Conservation (phyloP, 495 filamentous ascomycete genomes). For the Penicillium atrosanguineum region DNA sequence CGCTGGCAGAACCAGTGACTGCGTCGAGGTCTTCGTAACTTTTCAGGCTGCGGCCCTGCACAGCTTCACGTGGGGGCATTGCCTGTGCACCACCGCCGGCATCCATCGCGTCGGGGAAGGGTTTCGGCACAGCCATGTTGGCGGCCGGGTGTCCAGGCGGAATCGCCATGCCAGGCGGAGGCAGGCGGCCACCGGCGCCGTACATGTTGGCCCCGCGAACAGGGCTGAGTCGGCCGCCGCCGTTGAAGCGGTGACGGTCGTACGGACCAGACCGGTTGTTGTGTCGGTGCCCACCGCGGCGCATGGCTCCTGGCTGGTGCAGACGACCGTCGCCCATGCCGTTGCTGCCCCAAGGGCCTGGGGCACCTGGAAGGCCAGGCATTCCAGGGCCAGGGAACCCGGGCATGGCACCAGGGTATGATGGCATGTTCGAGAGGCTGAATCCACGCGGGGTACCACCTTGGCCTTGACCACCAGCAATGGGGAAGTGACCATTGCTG, state of each 20-base stretch:
- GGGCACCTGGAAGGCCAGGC: conserved; percentile 55
- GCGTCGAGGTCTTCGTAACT: conserved; percentile 98
- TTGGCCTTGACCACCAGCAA: conserved; percentile 64
- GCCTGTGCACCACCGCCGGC: conserved; percentile 62
- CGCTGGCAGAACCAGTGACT: conserved; percentile 50
- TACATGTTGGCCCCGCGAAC: conserved; percentile 39
- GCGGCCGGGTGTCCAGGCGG: conserved; percentile 45
- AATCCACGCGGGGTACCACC: conserved; percentile 92
- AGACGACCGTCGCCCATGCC: conserved; percentile 38
- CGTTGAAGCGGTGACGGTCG: conserved; percentile 48
- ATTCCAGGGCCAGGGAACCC: conserved; percentile 39
- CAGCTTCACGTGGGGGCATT: conserved; percentile 78
- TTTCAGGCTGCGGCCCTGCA: conserved; percentile 86
- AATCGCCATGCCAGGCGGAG: conserved; percentile 35
- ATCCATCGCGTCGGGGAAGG: conserved; percentile 46
- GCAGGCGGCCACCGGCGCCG: conserved; percentile 34
- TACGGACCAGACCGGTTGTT: conserved; percentile 56
- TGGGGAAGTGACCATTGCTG: conserved; percentile 92
- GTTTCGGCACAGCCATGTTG: conserved; percentile 40
- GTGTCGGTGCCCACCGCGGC: conserved; percentile 52
- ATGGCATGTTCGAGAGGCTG: conserved; percentile 70
- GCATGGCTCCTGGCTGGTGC: conserved; percentile 58
- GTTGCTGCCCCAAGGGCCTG: conserved; percentile 47
- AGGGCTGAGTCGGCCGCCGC: conserved; percentile 40
- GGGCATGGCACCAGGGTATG: conserved; percentile 28